Base-by-base conservation (phyloP, 768 basidiomycete species). In the Brasilioporus rufonigricans region DNA sequence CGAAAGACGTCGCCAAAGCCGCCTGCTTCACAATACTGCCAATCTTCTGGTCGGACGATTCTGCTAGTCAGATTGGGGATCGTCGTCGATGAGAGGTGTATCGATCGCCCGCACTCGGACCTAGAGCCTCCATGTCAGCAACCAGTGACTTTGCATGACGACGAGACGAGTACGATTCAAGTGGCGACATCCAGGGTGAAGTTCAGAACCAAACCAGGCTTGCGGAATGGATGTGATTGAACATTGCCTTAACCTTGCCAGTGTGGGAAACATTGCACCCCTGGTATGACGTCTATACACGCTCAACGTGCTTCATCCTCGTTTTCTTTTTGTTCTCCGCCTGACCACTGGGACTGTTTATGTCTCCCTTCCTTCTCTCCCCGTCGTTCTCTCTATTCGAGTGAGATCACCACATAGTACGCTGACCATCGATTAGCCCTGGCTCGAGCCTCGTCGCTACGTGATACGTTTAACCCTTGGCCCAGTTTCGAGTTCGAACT, bases 1-100 rank as follows among this genome's bases (percentile, higher is more conserved):
- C 24, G 47, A 26, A 49, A 59, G 14, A 53, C 47, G 21, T 59
- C 57, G 6, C 57, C 51, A 33, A 53, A 59, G 5, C 38, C 50
- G 2, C 57, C 51, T 27, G 50, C 48, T 3, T 18, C 56, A 5
- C 12, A 35, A 24, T 52, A 58, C 10, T 48, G 56, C 35, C 35
- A 36, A 21, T 19, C 35, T 12, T 53, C 13, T 2, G 21, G 13
- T 39, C 35, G 48, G 21, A 43, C 13, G 31, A 50, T 41, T 16
- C 6, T 46, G 24, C 39, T 19, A 0, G 58, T 54, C 23, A 60
- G 26, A 32, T 59, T 39, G 4, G 43, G 43, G 18, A 44, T 29
- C 9, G 43, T 13, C 43, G 26, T 9, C 26, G 43, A 27, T 43
- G 14, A 26, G 23, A 43, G 41, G 23, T 26, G 6, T 1, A 24